These are phyloP conservation scores for Apophysomyces sp. DNA, from an alignment of 371 early-diverging fungal species.

Conservation along the genomic window DNA sequence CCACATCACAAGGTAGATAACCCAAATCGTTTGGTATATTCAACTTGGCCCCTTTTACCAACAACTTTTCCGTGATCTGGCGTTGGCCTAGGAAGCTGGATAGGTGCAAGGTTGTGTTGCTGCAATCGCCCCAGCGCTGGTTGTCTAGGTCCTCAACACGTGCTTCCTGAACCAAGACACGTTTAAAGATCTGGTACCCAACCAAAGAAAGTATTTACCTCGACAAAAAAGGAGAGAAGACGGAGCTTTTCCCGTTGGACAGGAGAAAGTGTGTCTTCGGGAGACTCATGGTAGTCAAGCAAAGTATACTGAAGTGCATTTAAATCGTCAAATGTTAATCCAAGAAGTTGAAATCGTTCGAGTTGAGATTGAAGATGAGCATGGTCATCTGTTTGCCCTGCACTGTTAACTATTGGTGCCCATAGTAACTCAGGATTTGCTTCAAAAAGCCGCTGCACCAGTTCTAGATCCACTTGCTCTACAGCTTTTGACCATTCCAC, in stretches of 20 bases:
- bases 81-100: slow-evolving; percentile 15
- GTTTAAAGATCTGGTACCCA: neutral
- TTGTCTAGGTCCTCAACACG: slow-evolving; percentile 8
- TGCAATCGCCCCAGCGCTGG: slow-evolving; percentile 14
- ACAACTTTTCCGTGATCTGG: slow-evolving; percentile 11
- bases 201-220: slow-evolving; percentile 6
- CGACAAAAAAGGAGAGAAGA: slow-evolving; percentile 13
- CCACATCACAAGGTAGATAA: slow-evolving; percentile 14
- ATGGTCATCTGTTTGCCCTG: slow-evolving; percentile 15
- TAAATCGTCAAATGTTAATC: slow-evolving; percentile 9
- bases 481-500: slow-evolving; percentile 37
- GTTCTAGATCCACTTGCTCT: slow-evolving; percentile 20
- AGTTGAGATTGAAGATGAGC: slow-evolving; percentile 17
- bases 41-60: slow-evolving; percentile 7
- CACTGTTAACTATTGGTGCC: slow-evolving; percentile 22
- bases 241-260: slow-evolving; percentile 12
- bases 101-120: slow-evolving; percentile 18
- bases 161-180: slow-evolving; percentile 4
- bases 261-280: slow-evolving; percentile 1
- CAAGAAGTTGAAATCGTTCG: slow-evolving; percentile 9
- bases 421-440: slow-evolving; percentile 32
- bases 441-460: slow-evolving; percentile 13
- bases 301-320: slow-evolving; percentile 18
- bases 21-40: slow-evolving; percentile 13
- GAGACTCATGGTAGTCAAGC: slow-evolving; percentile 8